Percentiles rank a stretch among this genome's conserved stretches.
Evolutionary conservation across 768 basidiomycete species (phyloP).

Genomic region (Amyloporia xantha): DNA sequence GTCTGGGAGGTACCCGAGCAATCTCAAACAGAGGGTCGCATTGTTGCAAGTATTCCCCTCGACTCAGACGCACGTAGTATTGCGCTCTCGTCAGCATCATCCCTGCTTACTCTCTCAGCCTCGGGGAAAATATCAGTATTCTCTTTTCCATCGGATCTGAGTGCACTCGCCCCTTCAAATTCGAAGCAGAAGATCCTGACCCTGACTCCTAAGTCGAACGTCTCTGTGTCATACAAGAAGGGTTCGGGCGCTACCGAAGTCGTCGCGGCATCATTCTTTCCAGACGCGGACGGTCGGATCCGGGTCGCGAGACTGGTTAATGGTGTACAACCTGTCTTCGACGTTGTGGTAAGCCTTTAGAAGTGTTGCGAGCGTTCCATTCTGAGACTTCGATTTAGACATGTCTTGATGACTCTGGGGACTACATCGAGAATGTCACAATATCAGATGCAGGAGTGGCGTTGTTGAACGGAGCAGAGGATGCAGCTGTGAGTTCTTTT

Average conservation of each 20-base stretch:
- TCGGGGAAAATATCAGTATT: constrained; percentile 56
- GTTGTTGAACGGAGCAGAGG: constrained; percentile 17
- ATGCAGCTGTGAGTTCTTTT: constrained; percentile 6
- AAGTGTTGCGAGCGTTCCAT: not conserved
- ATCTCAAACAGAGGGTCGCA: constrained; percentile 38
- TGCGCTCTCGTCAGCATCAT: constrained; percentile 18
- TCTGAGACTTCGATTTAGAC: constrained; percentile 30
- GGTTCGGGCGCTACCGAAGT: constrained; percentile 30
- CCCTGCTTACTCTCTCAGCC: constrained; percentile 47
- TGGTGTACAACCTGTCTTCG: constrained; percentile 54
- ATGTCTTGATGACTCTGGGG: constrained; percentile 47
- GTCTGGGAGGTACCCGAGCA: constrained; percentile 49
- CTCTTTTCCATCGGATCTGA: constrained; percentile 42
- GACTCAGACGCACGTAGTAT: constrained; percentile 56
- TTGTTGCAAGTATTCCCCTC: constrained; percentile 54
- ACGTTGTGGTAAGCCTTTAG: constrained; percentile 43
- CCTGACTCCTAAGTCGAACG: constrained; percentile 45
- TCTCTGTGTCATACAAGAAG: constrained; percentile 33
- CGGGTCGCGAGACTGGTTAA: constrained; percentile 45
- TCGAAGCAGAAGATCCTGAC: constrained; percentile 42
- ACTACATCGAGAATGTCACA: constrained; percentile 45
- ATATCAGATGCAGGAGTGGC: constrained; percentile 33
- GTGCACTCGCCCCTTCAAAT: constrained; percentile 32
- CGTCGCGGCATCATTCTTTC: constrained; percentile 41
- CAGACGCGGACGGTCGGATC: constrained; percentile 29